These are phyloP conservation scores for Aciculosporium take DNA, from an alignment of 2,329 filamentous ascomycete species.

Conservation along the genomic window DNA sequence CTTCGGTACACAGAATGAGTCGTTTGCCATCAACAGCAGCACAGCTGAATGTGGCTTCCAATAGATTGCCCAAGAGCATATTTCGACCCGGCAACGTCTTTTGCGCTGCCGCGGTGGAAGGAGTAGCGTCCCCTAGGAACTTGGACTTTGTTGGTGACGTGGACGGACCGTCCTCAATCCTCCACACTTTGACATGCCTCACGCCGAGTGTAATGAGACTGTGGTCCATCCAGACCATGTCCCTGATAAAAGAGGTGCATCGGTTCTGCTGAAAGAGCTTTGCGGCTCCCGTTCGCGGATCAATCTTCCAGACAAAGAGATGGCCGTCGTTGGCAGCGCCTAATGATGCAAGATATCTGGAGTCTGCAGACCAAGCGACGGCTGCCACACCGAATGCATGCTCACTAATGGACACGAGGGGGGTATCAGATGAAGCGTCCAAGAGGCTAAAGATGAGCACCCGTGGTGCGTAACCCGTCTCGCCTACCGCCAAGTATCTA, in stretches of 20 bases:
- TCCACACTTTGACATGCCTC: slow-evolving; percentile 88
- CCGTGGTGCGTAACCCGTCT: slow-evolving; percentile 86
- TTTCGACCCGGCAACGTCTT: slow-evolving; percentile 75
- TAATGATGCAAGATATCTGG: slow-evolving; percentile 73
- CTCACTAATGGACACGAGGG: slow-evolving; percentile 73
- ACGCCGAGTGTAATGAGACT: slow-evolving; percentile 76
- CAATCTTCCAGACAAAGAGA: slow-evolving; percentile 79
- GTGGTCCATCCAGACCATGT: slow-evolving; percentile 82
- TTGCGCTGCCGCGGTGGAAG: slow-evolving; percentile 19
- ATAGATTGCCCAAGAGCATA: slow-evolving; percentile 64
- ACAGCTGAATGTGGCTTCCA: slow-evolving; percentile 75
- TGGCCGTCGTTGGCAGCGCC: slow-evolving; percentile 87
- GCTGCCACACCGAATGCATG: slow-evolving; percentile 81
- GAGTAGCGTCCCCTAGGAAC: slow-evolving; percentile 28
- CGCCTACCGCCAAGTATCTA: slow-evolving; percentile 77
- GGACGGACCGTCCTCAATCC: slow-evolving; percentile 51
- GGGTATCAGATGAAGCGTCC: slow-evolving; percentile 65
- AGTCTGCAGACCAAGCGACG: slow-evolving; percentile 80
- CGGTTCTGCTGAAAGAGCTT: slow-evolving; percentile 75
- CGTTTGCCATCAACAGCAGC: slow-evolving; percentile 59
- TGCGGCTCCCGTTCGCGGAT: slow-evolving; percentile 65
- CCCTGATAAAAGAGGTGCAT: slow-evolving; percentile 73
- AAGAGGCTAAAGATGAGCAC: slow-evolving; percentile 81
- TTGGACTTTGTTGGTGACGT: slow-evolving; percentile 51
- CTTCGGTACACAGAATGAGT: slow-evolving; percentile 74